Conservation (phyloP, 2,329 filamentous ascomycete genomes). For the Penicillium sp. region DNA sequence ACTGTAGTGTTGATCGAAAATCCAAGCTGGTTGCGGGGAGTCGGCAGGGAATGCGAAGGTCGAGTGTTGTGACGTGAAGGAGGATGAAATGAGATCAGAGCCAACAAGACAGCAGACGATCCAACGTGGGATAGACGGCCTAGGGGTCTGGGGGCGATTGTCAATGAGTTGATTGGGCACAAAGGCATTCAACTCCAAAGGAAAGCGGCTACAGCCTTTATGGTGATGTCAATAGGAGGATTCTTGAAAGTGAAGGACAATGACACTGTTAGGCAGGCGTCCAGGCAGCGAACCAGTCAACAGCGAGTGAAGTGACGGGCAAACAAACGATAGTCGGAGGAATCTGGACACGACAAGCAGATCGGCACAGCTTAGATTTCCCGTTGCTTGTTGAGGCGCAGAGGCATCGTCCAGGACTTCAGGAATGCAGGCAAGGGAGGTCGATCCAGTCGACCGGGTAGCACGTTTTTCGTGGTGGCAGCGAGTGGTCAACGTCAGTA, state of each 20-base stretch:
- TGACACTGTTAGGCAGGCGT: background rate
- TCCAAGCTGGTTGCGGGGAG: constrained; percentile 7
- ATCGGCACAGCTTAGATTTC: constrained; percentile 8
- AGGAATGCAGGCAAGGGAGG: constrained; percentile 23
- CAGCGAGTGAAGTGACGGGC: constrained; percentile 1
- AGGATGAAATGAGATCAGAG: constrained; percentile 6
- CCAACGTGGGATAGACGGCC: background rate
- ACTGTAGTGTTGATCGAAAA: background rate
- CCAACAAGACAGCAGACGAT: background rate
- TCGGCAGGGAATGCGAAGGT: constrained; percentile 20
- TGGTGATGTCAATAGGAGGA: background rate
- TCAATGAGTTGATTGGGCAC: background rate
- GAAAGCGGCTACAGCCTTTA: background rate
- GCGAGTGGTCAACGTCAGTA: background rate
- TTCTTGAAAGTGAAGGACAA: constrained; percentile 2
- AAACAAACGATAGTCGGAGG: constrained; percentile 5
- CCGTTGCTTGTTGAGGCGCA: constrained; percentile 6
- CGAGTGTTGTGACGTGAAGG: constrained; percentile 1
- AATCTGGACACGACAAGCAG: constrained; percentile 8
- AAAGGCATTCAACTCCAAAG: background rate
- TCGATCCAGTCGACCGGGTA: background rate
- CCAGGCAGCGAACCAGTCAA: constrained; percentile 1
- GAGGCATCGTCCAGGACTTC: constrained; percentile 20
- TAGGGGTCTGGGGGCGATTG: background rate
- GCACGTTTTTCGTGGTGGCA: background rate